phyloP scores from a whole-genome alignment of 2,329 filamentous ascomycete species.

The Magnaporthiopsis poae region DNA sequence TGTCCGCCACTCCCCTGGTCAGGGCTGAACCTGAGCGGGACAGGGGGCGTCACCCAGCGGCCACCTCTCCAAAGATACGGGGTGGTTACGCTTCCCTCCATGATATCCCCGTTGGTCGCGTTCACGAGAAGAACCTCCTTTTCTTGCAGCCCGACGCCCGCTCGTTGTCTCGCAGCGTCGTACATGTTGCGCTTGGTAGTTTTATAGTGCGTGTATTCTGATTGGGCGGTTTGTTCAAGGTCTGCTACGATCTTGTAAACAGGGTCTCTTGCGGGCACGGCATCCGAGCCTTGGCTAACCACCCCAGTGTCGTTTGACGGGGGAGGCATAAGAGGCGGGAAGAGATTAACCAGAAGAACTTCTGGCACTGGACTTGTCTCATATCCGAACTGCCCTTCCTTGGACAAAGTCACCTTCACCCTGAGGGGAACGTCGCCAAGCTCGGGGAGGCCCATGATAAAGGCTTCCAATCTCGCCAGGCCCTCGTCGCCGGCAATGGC shows the following conservation, averaged over 20 bases:
- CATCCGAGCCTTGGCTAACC: conserved; percentile 1
- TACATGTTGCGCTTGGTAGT: conserved; percentile 69
- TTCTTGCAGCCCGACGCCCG: conserved; percentile 40
- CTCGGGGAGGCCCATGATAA: conserved; percentile 21
- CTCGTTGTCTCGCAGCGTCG: conserved; percentile 55
- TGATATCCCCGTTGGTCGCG: conserved; percentile 49
- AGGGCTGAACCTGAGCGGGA: conserved; percentile 31
- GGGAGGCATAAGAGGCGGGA: conserved; percentile 44
- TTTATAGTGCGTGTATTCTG: conserved; percentile 74
- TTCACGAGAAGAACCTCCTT: conserved; percentile 72
- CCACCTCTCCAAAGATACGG: conserved; percentile 68
- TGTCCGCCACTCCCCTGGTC: conserved; percentile 60
- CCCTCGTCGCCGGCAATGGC: conserved; percentile 36
- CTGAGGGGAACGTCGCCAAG: conserved; percentile 30
- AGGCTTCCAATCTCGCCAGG: conserved; percentile 31
- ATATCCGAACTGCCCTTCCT: conserved; percentile 36
- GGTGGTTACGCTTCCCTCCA: conserved; percentile 78
- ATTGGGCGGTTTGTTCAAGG: conserved; percentile 27
- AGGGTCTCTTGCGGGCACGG: conserved; percentile 9
- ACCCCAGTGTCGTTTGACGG: conserved; percentile 25
- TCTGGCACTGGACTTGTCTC: conserved; percentile 27
- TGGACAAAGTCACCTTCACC: conserved; percentile 45
- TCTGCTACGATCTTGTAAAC: conserved; percentile 38
- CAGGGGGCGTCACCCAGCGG: conserved; percentile 70
- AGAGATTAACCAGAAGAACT: conserved; percentile 41